Percentiles rank a stretch among this genome's conserved stretches.
phyloP scores from a whole-genome alignment of 495 filamentous ascomycete species.

The Amphirosellinia nigrospora region DNA sequence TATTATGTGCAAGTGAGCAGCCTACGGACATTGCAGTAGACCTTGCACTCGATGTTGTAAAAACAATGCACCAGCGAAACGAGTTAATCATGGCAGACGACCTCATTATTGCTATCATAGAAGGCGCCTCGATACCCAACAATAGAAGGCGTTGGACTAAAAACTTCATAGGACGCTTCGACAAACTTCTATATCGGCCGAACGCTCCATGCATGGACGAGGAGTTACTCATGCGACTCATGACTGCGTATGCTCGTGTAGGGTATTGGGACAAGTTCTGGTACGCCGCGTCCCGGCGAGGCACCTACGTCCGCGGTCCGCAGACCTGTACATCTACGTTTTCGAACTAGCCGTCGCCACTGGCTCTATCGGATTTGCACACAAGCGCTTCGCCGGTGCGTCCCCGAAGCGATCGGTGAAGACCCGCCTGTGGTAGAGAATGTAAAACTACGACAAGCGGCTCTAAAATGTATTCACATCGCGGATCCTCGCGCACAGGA shows the following conservation, averaged over 20 bases:
- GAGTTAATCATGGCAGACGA: slow-evolving; percentile 45
- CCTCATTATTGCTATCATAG: slow-evolving; percentile 47
- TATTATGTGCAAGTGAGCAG: slow-evolving; percentile 34
- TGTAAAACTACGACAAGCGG: slow-evolving; percentile 41
- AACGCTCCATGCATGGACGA: slow-evolving; percentile 55
- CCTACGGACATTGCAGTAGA: slow-evolving; percentile 31
- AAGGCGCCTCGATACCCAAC: slow-evolving; percentile 30
- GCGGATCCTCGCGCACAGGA: slow-evolving; percentile 47
- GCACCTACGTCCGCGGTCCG: slow-evolving; percentile 55
- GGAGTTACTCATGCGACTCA: slow-evolving; percentile 54
- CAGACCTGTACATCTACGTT: slow-evolving; percentile 61
- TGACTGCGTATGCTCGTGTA: slow-evolving; percentile 47
- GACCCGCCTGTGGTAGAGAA: slow-evolving; percentile 56
- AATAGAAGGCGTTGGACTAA: slow-evolving; percentile 17
- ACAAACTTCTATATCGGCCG: slow-evolving; percentile 32
- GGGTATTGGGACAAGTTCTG: slow-evolving; percentile 63
- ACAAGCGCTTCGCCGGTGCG: slow-evolving; percentile 55
- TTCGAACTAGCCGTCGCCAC: slow-evolving; percentile 59
- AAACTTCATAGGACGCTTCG: slow-evolving; percentile 33
- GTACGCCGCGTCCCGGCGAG: slow-evolving; percentile 59
- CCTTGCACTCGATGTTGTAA: slow-evolving; percentile 40
- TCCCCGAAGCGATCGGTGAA: slow-evolving; percentile 66
- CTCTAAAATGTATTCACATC: slow-evolving; percentile 59
- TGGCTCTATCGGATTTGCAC: slow-evolving; percentile 53
- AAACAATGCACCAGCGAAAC: slow-evolving; percentile 48